These are phyloP conservation scores for Phalaenopsis aphrodite DNA, from an alignment of 106 monocot genomes.

Conservation along the genomic window DNA sequence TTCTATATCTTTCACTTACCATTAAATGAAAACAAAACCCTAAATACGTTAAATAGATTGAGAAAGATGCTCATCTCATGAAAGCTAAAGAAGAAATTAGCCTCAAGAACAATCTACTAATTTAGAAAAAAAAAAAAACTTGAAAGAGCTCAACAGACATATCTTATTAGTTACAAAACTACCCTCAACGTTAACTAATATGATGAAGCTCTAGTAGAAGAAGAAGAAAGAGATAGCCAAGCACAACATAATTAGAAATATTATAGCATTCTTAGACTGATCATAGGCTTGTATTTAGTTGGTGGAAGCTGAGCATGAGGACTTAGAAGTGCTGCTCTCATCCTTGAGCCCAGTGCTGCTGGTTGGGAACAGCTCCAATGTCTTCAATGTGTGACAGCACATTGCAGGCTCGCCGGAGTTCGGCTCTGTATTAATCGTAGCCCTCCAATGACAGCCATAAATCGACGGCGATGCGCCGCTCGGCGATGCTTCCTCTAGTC, in stretches of 20 bases:
- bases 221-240: neutral
- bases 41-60: too few species aligned
- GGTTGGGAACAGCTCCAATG: conserved; percentile 71
- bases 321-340: conserved; percentile 48
- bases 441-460: conserved; percentile 3
- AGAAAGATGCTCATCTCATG: neutral
- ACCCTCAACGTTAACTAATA: neutral
- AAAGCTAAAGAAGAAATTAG: neutral
- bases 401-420: neutral
- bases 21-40: too few species aligned
- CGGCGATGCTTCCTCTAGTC: neutral
- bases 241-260: neutral
- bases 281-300: conserved; percentile 14
- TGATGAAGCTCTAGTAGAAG: neutral
- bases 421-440: neutral
- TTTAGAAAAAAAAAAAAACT: neutral
- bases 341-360: conserved; percentile 45
- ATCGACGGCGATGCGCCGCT: neutral
- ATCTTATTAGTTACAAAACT: neutral
- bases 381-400: conserved; percentile 23
- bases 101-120: neutral
- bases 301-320: conserved; percentile 56
- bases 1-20: too few species aligned
- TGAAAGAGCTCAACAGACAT: neutral
- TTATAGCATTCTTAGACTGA: neutral